phyloP scores from a whole-genome alignment of 768 basidiomycete species.

The Boletus rufocinnamomeus region DNA sequence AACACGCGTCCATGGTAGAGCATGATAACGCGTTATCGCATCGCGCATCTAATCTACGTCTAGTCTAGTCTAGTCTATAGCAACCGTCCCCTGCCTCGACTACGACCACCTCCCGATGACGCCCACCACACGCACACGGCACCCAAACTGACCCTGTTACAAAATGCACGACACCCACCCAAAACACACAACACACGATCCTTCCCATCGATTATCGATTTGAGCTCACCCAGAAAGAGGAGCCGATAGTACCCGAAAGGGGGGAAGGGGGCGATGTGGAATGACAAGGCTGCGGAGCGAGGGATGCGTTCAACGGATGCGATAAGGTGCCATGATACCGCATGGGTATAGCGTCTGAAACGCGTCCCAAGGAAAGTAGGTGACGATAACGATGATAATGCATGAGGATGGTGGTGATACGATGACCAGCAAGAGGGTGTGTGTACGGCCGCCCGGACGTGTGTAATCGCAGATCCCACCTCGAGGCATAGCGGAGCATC shows the following conservation, averaged over 20 bases:
- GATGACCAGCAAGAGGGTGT: constrained; percentile 1
- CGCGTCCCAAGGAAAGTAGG: not conserved
- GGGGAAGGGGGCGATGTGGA: not conserved
- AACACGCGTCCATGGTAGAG: not conserved
- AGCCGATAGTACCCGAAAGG: not conserved
- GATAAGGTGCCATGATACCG: not conserved
- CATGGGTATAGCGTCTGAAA: constrained; percentile 7
- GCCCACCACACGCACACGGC: not conserved
- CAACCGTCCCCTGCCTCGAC: not conserved
- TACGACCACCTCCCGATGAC: not conserved
- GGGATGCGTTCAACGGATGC: not conserved
- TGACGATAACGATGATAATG: constrained; percentile 8
- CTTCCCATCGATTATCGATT: constrained; percentile 12
- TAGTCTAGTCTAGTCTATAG: constrained; percentile 1
- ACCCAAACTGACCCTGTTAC: constrained; percentile 1
- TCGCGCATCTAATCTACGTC: not conserved
- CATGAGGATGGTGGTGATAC: not conserved
- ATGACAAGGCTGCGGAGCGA: constrained; percentile 1
- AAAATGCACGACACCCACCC: constrained; percentile 1
- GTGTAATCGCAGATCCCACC: constrained; percentile 13
- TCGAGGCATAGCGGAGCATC: not conserved
- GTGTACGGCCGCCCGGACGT: not conserved
- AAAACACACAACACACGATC: constrained; percentile 9
- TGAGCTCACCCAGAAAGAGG: not conserved
- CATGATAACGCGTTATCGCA: not conserved